Evolutionary conservation across 805 yeast genomes (phyloP).

Genomic region (Soucietia sequanensis): DNA sequence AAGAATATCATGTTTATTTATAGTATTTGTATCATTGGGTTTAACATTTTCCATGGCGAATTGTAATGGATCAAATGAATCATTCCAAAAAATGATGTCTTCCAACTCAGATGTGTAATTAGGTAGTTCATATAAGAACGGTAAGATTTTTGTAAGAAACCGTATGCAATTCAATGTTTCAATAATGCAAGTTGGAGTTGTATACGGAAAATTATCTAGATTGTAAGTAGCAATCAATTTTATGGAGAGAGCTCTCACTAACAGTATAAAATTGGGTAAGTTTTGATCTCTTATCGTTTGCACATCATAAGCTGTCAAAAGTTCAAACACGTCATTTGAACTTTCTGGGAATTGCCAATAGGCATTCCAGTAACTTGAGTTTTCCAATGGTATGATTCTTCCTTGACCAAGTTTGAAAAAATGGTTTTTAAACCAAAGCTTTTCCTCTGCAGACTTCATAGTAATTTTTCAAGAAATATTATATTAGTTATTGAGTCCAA

Average conservation of each 20-base stretch:
- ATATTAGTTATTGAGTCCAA: too few relatives aligned
- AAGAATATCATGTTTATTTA: conserved; percentile 1
- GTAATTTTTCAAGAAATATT: too few relatives aligned
- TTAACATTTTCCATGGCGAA: conserved; percentile 15
- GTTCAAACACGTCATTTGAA: conserved; percentile 56
- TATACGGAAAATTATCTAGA: conserved; percentile 6
- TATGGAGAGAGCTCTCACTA: conserved; percentile 37
- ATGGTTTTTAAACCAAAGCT: conserved; percentile 56
- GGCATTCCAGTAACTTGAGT: conserved; percentile 27
- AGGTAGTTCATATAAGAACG: conserved; percentile 61
- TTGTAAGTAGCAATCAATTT: conserved; percentile 16
- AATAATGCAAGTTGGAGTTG: conserved; percentile 9
- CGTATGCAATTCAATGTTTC: conserved; percentile 62
- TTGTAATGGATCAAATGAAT: conserved; percentile 43
- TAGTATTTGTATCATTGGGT: conserved; percentile 2
- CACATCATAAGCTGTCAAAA: conserved; percentile 58
- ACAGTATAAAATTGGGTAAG: conserved; percentile 52
- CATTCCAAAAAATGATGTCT: conserved; percentile 27
- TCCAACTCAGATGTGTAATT: conserved; percentile 22
- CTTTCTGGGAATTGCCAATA: conserved; percentile 42
- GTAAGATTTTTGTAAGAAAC: conserved; percentile 61
- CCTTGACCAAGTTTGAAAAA: conserved; percentile 56
- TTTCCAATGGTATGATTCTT: conserved; percentile 24
- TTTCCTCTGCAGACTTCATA: conserved; percentile 83
- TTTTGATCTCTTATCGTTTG: conserved; percentile 59